Conservation (phyloP, 768 basidiomycete genomes). For the Termitomyces sp. region DNA sequence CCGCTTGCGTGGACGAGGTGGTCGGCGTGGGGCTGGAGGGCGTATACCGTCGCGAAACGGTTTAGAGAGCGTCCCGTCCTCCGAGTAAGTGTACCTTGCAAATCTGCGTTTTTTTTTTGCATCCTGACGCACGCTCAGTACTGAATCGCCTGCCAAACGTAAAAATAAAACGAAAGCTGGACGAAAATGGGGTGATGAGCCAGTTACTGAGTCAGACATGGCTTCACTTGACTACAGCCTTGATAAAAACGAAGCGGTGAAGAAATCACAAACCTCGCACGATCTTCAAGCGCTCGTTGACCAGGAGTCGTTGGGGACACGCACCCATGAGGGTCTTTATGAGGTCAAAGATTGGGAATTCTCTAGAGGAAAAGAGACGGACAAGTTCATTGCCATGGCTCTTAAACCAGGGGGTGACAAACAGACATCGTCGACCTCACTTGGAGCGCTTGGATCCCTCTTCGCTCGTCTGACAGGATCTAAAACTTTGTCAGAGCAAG, state of each 20-base stretch:
- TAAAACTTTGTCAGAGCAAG: slow-evolving; percentile 77
- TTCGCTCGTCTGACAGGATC: slow-evolving; percentile 86
- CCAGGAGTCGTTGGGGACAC: slow-evolving; percentile 70
- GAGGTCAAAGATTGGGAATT: slow-evolving; percentile 84
- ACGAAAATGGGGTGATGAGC: slow-evolving; percentile 91
- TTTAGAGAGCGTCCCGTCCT: slow-evolving; percentile 59
- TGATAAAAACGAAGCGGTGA: slow-evolving; percentile 45
- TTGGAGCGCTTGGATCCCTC: slow-evolving; percentile 71
- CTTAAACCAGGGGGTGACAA: slow-evolving; percentile 44
- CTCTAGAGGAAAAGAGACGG: slow-evolving; percentile 39
- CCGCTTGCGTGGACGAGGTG: slow-evolving; percentile 74
- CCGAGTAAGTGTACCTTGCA: slow-evolving; percentile 55
- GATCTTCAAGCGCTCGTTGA: slow-evolving; percentile 68
- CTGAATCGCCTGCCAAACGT: slow-evolving; percentile 60
- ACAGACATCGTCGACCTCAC: slow-evolving; percentile 38
- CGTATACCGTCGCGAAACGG: slow-evolving; percentile 50
- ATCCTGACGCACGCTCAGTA: slow-evolving; percentile 34
- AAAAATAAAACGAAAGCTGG: slow-evolving; percentile 69
- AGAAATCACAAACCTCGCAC: slow-evolving; percentile 32
- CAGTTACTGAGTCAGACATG: slow-evolving; percentile 85
- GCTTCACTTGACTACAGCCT: slow-evolving; percentile 86
- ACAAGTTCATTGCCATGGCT: slow-evolving; percentile 59
- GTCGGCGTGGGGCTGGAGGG: slow-evolving; percentile 54
- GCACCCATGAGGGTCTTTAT: slow-evolving; percentile 67
- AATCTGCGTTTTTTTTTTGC: background rate